Conservation (phyloP, 164 flowering plant genomes). For the Hamamelis virginiana region DNA sequence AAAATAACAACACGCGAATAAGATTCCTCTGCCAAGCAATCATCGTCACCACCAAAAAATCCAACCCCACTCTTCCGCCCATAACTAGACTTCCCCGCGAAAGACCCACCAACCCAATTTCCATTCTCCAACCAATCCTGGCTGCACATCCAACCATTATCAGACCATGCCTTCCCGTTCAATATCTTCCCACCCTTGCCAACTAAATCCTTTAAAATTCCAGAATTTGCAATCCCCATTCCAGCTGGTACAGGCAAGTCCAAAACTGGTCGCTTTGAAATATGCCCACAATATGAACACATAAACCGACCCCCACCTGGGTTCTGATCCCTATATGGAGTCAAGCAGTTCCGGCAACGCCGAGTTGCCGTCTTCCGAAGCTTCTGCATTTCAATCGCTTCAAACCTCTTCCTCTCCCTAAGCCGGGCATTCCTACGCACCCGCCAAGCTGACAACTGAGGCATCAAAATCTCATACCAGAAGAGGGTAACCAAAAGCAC, state of each 20-base stretch:
- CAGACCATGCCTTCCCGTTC: slow-evolving; percentile 74
- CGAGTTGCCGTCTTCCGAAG: slow-evolving; percentile 83
- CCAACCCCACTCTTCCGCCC: slow-evolving; percentile 53
- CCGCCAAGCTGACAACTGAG: slow-evolving; percentile 87
- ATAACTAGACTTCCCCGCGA: slow-evolving; percentile 42
- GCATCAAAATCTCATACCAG: slow-evolving; percentile 99
- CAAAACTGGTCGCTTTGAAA: slow-evolving; percentile 85
- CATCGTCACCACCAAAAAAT: slow-evolving; percentile 47
- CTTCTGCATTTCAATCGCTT: slow-evolving; percentile 88
- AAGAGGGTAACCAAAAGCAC: slow-evolving; percentile 84
- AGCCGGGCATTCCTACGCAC: slow-evolving; percentile 68
- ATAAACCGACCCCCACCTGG: slow-evolving; percentile 92
- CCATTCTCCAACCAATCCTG: slow-evolving; percentile 81
- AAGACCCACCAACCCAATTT: slow-evolving; percentile 56
- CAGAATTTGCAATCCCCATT: slow-evolving; percentile 50
- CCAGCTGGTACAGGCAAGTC: slow-evolving; percentile 75
- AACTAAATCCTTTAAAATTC: slow-evolving; percentile 68
- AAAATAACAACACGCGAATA: slow-evolving; percentile 52
- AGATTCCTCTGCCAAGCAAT: slow-evolving; percentile 68
- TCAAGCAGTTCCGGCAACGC: slow-evolving; percentile 81
- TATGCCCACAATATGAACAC: slow-evolving; percentile 97
- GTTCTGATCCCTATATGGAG: slow-evolving; percentile 86
- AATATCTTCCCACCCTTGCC: slow-evolving; percentile 78
- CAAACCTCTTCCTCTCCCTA: slow-evolving; percentile 70
- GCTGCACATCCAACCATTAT: slow-evolving; percentile 71